phyloP scores from a whole-genome alignment of 2,329 filamentous ascomycete genomes.

The Botryotinia narcissicola region DNA sequence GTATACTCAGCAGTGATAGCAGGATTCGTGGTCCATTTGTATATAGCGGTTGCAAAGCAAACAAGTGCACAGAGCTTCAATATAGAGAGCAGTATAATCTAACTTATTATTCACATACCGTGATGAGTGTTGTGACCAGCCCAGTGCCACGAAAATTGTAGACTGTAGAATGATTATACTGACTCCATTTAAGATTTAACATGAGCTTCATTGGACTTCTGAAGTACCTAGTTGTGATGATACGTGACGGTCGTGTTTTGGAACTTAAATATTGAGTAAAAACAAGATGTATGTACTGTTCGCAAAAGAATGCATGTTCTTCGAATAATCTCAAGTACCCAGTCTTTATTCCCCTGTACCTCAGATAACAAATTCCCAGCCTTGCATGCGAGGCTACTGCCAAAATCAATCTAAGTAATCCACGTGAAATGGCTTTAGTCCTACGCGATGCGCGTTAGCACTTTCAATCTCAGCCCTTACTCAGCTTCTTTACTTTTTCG shows the following conservation, averaged over 20 bases:
- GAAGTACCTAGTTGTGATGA: no score
- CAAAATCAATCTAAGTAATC: conserved; percentile 11
- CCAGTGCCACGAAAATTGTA: not conserved
- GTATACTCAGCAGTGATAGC: conserved; percentile 16
- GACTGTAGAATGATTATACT: not conserved
- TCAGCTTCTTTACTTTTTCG: not conserved
- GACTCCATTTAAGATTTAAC: not conserved
- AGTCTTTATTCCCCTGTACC: not conserved
- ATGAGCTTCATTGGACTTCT: not conserved
- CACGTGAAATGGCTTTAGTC: conserved; percentile 7
- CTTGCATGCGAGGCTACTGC: conserved; percentile 12
- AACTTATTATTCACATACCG: not conserved
- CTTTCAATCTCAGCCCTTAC: not conserved
- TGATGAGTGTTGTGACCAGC: not conserved
- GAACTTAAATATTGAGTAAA: not conserved
- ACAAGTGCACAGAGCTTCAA: conserved; percentile 29
- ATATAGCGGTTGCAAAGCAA: conserved; percentile 27
- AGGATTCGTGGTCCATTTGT: conserved; percentile 28
- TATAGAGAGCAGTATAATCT: conserved; percentile 14
- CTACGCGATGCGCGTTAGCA: conserved; percentile 18
- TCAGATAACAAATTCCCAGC: not conserved
- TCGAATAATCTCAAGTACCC: not conserved
- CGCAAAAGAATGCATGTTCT: not conserved
- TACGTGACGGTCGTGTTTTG: not conserved
- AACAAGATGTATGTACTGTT: not conserved